A percentile compares a stretch with the other conserved stretches of the same genome.
phyloP scores from a whole-genome alignment of 2,329 filamentous ascomycete genomes.

The Bipolaris sorokiniana region DNA sequence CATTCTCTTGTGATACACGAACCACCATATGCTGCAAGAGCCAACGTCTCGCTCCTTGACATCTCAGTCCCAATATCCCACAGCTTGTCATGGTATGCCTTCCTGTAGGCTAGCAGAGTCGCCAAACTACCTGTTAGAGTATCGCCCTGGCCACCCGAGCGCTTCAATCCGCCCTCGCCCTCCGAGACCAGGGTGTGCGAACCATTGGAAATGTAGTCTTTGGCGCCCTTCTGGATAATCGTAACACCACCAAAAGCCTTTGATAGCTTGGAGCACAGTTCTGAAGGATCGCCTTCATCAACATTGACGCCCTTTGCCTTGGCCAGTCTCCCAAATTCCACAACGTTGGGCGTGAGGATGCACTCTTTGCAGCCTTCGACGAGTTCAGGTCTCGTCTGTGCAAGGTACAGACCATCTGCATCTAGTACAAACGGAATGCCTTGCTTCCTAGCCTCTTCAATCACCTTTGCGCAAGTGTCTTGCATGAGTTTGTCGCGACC shows the following conservation, averaged over 20 bases:
- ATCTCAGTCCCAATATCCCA: constrained; percentile 70
- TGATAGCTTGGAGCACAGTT: constrained; percentile 73
- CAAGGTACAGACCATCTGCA: constrained; percentile 83
- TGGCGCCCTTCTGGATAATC: constrained; percentile 84
- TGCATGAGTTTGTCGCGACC: constrained; percentile 91
- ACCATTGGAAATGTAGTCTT: constrained; percentile 85
- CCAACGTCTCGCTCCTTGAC: constrained; percentile 64
- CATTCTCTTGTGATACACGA: constrained; percentile 89
- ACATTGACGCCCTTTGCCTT: constrained; percentile 74
- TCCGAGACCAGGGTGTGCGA: constrained; percentile 76
- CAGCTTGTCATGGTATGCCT: constrained; percentile 80
- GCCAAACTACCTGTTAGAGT: constrained; percentile 89
- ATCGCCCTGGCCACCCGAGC: constrained; percentile 93
- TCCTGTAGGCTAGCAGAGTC: constrained; percentile 86
- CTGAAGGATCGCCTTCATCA: constrained; percentile 56
- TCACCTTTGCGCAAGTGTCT: constrained; percentile 78
- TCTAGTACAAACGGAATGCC: constrained; percentile 85
- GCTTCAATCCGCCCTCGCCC: constrained; percentile 80
- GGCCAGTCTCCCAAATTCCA: constrained; percentile 85
- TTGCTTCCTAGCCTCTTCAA: constrained; percentile 75
- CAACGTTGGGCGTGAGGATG: constrained; percentile 92
- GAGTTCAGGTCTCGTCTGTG: constrained; percentile 75
- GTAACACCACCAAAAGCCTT: constrained; percentile 84
- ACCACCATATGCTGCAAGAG: constrained; percentile 84
- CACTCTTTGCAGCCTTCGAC: constrained; percentile 82